Base-by-base conservation (phyloP, 1,284 basidiomycete genomes). In the Volvariella surrecta region DNA sequence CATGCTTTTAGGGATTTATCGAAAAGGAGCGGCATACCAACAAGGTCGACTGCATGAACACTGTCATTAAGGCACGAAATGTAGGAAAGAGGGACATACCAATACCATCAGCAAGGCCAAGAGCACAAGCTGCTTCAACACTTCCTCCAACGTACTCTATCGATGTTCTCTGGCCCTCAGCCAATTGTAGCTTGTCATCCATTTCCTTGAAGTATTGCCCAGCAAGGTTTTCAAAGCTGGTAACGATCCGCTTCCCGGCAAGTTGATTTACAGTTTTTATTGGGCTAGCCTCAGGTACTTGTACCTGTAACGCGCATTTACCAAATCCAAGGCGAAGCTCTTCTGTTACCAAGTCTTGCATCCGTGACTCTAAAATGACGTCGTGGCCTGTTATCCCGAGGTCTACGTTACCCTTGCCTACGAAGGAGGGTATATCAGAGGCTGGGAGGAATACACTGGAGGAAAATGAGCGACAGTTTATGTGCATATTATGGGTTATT, bases 91-190 rank as follows among this genome's bases (percentile, higher is more conserved):
- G 31, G 2, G 8, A 66, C 83, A 59, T 56, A 91, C 89, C 89
- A 47, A 99, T 98, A 16, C 94, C 96, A 66, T 99, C 96, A 1
- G 96, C 96, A 48, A 99, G 73, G 2, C 96, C 96, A 6, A 99
- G 71, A 1, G 95, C 82, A 66, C 96, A 99, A 13, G 96, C 96
- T 2, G 96, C 95, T 66, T 99, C 96, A 1, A 99, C 96, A 56
- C 90, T 94, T 1, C 96, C 96, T 4, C 95, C 94, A 7, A 99
- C 83, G 58, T 98, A 98, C 59, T 96, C 91, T 45, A 99, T 90
- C 57, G 74, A 77, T 0, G 95, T 98, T 44, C 62, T 64, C 18
- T 70, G 59, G 2, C 74, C 74, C 0, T 64, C 75, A 1, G 58
- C 53, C 13, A 79, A 60, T 15, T 71, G 63, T 4, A 79, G 60